Base-by-base conservation (phyloP, 2,329 filamentous ascomycete species). In the Coniosporium uncinatum region DNA sequence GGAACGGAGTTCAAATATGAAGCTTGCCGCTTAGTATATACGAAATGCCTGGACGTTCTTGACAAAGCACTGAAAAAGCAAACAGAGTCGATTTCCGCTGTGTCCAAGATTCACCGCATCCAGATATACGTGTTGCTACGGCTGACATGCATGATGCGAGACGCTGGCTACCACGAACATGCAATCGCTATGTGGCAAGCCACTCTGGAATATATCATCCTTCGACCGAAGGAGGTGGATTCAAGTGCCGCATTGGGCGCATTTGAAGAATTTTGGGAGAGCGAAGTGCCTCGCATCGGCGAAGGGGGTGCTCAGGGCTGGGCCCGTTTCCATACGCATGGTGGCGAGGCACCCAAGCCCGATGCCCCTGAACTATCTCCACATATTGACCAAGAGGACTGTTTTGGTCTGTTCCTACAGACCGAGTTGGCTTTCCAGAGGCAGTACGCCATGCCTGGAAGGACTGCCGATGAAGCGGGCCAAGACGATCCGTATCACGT, bases 221-320 rank as follows among this genome's bases (percentile, higher is more conserved):
- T 79, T 36, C 69, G 70, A 3, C 80, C 85, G 3, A 33, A 8
- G 18, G 42, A 13, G 22, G 22, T 22, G n/a, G 27, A 36, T 16
- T n/a, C n/a, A n/a, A 19, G 22, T 39, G 3, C 11, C 20, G 20
- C 20, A 14, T 11, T 4, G 22, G 63, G 21, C 35, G 50, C 52
- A 0, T 85, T 95, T 46, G 68, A 76, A 37, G 73, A 81, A 3
- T 95, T 93, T 48, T 97, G 93, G 93, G 88, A 95, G 44, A 86
- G 81, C 42, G 91, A 96, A 55, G 73, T 79, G 1, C 70, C 85
- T 1, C 78, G 91, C 5, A 75, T 95, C 41, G 91, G 91, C 8
- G 91, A 97, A 51, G 54, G 63, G 1, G 71, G 69, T 2, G 82
- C 88, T 3, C 69, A 72, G 46, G 88, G 89, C 1, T 96, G 89